Evolutionary conservation across 1,284 basidiomycete genomes (phyloP).

Genomic region (Neonothopanus nambi): DNA sequence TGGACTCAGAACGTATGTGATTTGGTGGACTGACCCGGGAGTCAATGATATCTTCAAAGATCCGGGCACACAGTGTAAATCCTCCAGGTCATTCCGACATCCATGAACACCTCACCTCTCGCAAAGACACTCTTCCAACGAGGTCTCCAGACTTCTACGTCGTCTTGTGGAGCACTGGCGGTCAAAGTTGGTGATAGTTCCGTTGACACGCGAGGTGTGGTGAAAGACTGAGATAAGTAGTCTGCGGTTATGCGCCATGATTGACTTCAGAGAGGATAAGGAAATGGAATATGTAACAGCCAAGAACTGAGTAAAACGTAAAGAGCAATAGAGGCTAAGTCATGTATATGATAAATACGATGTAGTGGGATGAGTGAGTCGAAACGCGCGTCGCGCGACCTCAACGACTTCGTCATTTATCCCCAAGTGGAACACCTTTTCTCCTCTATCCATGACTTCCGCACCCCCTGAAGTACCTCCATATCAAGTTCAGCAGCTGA

Average conservation of each 20-base stretch:
- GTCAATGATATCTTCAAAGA: slow-evolving; percentile 56
- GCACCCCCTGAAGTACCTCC: slow-evolving; percentile 49
- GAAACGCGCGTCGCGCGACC: neutral
- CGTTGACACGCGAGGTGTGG: slow-evolving; percentile 19
- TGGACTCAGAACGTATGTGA: too few species aligned
- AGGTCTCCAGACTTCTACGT: slow-evolving; percentile 58
- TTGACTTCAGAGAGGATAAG: neutral
- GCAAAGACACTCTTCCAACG: slow-evolving; percentile 57
- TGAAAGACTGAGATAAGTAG: slow-evolving; percentile 41
- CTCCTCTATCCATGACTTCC: neutral
- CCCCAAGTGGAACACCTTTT: neutral
- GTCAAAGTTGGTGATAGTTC: slow-evolving; percentile 19
- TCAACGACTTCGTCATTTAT: neutral
- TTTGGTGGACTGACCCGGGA: too few species aligned
- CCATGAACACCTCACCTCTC: slow-evolving; percentile 41
- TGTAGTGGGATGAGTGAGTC: neutral
- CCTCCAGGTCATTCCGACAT: too few species aligned
- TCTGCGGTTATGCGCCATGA: slow-evolving; percentile 36
- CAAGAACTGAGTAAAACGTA: neutral
- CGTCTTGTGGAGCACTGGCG: slow-evolving; percentile 23
- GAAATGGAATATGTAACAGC: neutral
- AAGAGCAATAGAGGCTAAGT: neutral
- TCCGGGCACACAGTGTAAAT: too few species aligned
- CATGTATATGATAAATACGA: slow-evolving; percentile 1
- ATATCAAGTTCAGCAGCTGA: slow-evolving; percentile 56